Evolutionary conservation across 2,329 filamentous ascomycete species (phyloP).

Genomic region (Pseudohalonectria lignicola): DNA sequence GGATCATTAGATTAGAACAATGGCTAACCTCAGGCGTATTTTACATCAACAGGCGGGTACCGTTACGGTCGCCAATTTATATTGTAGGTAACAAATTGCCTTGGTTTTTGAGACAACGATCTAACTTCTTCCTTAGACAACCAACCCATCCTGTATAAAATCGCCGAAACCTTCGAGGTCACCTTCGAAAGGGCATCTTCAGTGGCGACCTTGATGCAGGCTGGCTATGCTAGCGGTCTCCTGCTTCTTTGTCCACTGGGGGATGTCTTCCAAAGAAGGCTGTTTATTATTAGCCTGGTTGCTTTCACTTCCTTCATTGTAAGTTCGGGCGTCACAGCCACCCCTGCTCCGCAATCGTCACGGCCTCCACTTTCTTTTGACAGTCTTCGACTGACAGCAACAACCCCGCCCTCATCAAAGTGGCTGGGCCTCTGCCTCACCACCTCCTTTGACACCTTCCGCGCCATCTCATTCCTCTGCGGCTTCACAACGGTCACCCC

Average conservation of each 20-base stretch:
- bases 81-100: too few relatives aligned
- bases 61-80: slow-evolving; percentile 70
- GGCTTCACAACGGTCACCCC: slow-evolving; percentile 75
- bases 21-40: too few relatives aligned
- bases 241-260: slow-evolving; percentile 67
- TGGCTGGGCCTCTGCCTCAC: slow-evolving; percentile 67
- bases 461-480: slow-evolving; percentile 59
- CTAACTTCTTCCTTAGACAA: too few relatives aligned
- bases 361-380: neutral
- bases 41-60: slow-evolving; percentile 31
- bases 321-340: too few relatives aligned
- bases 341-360: neutral
- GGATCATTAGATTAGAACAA: too few relatives aligned
- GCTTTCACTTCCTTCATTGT: slow-evolving; percentile 59
- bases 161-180: slow-evolving; percentile 61
- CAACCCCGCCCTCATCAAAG: slow-evolving; percentile 13
- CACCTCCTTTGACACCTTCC: slow-evolving; percentile 50
- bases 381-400: neutral
- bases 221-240: slow-evolving; percentile 65
- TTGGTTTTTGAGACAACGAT: too few relatives aligned
- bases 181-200: slow-evolving; percentile 54
- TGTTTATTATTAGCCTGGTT: slow-evolving; percentile 58
- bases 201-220: slow-evolving; percentile 68
- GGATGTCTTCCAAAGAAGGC: slow-evolving; percentile 55
- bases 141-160: slow-evolving; percentile 66